Evolutionary conservation across 2,329 filamentous ascomycete genomes (phyloP).

Genomic region (Amauroascus niger): DNA sequence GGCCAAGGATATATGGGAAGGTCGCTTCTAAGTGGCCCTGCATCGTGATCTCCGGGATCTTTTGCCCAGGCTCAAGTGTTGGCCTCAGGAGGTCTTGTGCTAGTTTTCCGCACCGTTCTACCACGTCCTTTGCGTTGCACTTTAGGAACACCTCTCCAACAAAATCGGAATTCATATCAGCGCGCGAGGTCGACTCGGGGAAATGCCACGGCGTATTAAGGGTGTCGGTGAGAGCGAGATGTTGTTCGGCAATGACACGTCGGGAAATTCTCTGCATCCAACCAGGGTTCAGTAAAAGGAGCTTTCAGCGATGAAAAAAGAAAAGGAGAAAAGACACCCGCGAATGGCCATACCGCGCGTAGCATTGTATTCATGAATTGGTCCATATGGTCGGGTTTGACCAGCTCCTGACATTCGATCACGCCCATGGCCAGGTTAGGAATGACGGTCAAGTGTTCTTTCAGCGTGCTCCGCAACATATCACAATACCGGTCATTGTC

Average conservation of each 20-base stretch:
- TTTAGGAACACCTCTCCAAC: constrained; percentile 93
- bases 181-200: constrained; percentile 60
- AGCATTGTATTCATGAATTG: constrained; percentile 91
- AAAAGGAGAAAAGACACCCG: neutral
- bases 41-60: constrained; percentile 71
- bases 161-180: constrained; percentile 62
- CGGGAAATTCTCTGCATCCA: constrained; percentile 69
- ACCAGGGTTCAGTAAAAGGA: neutral
- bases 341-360: constrained; percentile 58
- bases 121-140: constrained; percentile 81
- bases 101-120: constrained; percentile 69
- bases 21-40: constrained; percentile 78
- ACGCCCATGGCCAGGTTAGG: constrained; percentile 92
- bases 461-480: constrained; percentile 66
- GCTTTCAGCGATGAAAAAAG: neutral
- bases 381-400: constrained; percentile 73
- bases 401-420: constrained; percentile 73
- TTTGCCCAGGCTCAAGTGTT: constrained; percentile 60
- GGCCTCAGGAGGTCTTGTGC: constrained; percentile 64
- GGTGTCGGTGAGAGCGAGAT: constrained; percentile 87
- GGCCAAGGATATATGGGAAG: constrained; percentile 92
- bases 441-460: constrained; percentile 85
- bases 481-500: constrained; percentile 86
- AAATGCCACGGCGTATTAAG: constrained; percentile 88
- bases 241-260: constrained; percentile 93